Evolutionary conservation across 179 eudicot species (phyloP), one percentile per base, ranked within the genome.

Genomic region (Gypsophila paniculata): DNA sequence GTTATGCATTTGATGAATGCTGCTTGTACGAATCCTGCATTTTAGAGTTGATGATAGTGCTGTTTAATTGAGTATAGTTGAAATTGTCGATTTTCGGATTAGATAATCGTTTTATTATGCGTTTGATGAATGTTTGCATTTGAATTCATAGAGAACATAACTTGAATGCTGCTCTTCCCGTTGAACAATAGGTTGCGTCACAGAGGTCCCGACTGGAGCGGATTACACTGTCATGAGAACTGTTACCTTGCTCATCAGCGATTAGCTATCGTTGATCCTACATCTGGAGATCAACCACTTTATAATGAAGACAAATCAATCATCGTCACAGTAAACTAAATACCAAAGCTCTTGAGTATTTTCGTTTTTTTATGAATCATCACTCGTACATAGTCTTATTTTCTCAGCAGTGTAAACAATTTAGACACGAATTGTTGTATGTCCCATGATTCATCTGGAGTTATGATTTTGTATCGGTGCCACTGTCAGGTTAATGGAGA

Each of bases 131-230:
- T 6, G 46, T 42, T 42, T 42, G 46, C 6, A 42, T 18, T 34
- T 8, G 25, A 21, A 8, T 46, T 46, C 52, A 46, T 46, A 22
- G 19, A 65, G 65, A 34, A 8, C 10, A 59, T 34, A 2, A 44
- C 9, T 48, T 58, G 63, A 75, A 68, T 65, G 36, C 34, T 65
- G 29, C 15, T 14, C 38, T 23, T 74, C 19, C 19, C 73, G 71
- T 68, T 52, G 29, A 23, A 65, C 7, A 42, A 15, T 78, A 95
- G 99, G 85, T 82, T 95, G 86, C 91, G 87, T 23, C 99, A 95
- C 70, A 86, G 99, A 73, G 99, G 99, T 65, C 99, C 99, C 69
- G 99, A 92, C 68, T 95, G 99, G 99, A 92, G 97, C 74, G 99
- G 99, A 57, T 48, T 95, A 71, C 91, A 95, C 68, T 85, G 94